phyloP scores from a whole-genome alignment of 257 asterid genomes.

The Capsicum rhomboideum region DNA sequence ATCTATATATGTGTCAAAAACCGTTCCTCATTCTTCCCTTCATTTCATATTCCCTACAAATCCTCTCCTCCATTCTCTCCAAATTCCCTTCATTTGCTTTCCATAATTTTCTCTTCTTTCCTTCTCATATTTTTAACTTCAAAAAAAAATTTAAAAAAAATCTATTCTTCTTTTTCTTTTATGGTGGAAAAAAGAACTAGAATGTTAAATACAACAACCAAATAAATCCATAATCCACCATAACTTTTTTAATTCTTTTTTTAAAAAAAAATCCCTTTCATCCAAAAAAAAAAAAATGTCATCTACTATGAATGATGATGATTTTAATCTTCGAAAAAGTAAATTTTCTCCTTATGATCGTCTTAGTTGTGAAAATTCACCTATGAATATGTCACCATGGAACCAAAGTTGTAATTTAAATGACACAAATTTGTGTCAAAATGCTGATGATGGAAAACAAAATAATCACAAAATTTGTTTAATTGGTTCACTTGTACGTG shows the following conservation, averaged over 20 bases:
- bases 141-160: not conserved
- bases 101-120: not conserved
- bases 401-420: slow-evolving; percentile 25
- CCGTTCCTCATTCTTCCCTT: not conserved
- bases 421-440: slow-evolving; percentile 13
- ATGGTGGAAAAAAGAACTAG: not conserved
- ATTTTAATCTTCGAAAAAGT: slow-evolving; percentile 17
- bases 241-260: not conserved
- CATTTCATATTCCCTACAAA: slow-evolving; percentile 17
- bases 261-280: not conserved
- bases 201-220: not conserved
- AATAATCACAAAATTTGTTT: slow-evolving; percentile 17
- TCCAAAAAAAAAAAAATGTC: slow-evolving; percentile 15
- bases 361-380: slow-evolving; percentile 30
- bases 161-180: not conserved
- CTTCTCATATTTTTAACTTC: not conserved
- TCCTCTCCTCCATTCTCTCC: slow-evolving; percentile 15
- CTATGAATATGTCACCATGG: slow-evolving; percentile 49
- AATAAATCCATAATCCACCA: not conserved
- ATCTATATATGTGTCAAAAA: not conserved
- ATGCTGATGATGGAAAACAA: not conserved
- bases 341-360: slow-evolving; percentile 30
- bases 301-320: slow-evolving; percentile 16
- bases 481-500: slow-evolving; percentile 33
- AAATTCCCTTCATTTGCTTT: not conserved